These are phyloP conservation scores for Clitopilus hobsonii DNA, from an alignment of 768 basidiomycete genomes.

Conservation along the genomic window DNA sequence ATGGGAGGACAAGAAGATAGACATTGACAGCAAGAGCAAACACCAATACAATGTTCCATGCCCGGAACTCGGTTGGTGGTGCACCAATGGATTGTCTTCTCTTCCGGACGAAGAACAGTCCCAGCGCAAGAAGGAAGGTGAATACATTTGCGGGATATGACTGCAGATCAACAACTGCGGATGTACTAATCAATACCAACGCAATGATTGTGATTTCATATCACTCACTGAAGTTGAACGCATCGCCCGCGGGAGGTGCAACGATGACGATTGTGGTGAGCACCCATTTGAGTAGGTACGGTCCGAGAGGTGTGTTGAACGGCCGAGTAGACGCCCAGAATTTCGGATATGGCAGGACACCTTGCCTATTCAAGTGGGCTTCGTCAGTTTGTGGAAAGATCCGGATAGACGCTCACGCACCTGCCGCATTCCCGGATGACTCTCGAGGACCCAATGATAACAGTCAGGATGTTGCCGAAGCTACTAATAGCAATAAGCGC, in stretches of 20 bases:
- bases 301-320: conserved; percentile 45
- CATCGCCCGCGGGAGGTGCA: conserved; percentile 36
- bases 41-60: conserved; percentile 30
- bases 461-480: conserved; percentile 34
- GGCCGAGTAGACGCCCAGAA: conserved; percentile 49
- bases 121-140: conserved; percentile 28
- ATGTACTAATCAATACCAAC: conserved; percentile 18
- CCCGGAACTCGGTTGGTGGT: conserved; percentile 27
- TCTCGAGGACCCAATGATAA: conserved; percentile 23
- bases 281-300: conserved; percentile 40
- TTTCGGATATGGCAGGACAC: conserved; percentile 45
- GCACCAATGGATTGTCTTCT: conserved; percentile 25
- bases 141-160: conserved; percentile 34
- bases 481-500: conserved; percentile 34
- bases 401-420: conserved; percentile 7
- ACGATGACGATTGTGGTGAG: conserved; percentile 45
- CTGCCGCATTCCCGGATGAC: conserved; percentile 8
- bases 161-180: conserved; percentile 24
- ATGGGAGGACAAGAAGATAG: conserved; percentile 34
- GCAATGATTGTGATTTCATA: conserved; percentile 1
- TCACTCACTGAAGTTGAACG: conserved; percentile 36
- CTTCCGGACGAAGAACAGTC: conserved; percentile 30
- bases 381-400: conserved; percentile 36
- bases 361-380: conserved; percentile 49
- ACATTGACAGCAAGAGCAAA: conserved; percentile 33